Evolutionary conservation across 495 filamentous ascomycete genomes (phyloP), one percentile per base, ranked within the genome.

Genomic region (Aspergillus incahuasiensis): DNA sequence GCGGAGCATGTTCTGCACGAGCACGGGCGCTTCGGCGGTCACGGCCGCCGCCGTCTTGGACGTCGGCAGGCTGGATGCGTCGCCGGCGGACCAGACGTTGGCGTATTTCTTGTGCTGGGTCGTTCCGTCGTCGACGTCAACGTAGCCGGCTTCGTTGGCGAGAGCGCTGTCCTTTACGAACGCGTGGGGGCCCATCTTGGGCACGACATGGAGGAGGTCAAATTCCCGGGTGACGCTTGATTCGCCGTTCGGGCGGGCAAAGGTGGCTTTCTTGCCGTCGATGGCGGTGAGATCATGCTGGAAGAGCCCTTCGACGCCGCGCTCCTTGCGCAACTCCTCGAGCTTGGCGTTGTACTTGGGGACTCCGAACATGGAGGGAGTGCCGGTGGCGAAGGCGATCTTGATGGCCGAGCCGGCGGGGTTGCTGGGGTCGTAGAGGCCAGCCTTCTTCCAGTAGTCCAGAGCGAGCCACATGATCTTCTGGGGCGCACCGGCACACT

Each of bases 401-500:
- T 81, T 68, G 59, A 87, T 79, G 5, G 79, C 65, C 0, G 82
- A 84, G 6, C 38, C 34, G 25, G 69, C 56, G 2, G 71, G 62
- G 42, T 71, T 64, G 22, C 49, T 52, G 6, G 74, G 64, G 52
- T 82, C 72, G 65, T 86, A 84, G 3, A 85, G 70, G 22, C 84
- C 85, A 6, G 76, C 75, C 22, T 69, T 66, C 68, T 81, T 79
- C 85, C 85, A 88, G 62, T 83, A 72, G 46, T 86, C 82, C 50
- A 86, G 70, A 0, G 85, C 84, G 25, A 88, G 78, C 85, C 85
- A 88, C 83, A 87, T 81, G 64, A 80, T 71, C 69, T 88, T 88
- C 60, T 88, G 85, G 7, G 85, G 85, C 0, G 84, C 85, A 24
- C 85, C 85, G 2, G 85, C 85, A 57, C 85, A 88, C 66, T 88